phyloP scores from a whole-genome alignment of 441 rosid genomes.

The Hura crepitans region DNA sequence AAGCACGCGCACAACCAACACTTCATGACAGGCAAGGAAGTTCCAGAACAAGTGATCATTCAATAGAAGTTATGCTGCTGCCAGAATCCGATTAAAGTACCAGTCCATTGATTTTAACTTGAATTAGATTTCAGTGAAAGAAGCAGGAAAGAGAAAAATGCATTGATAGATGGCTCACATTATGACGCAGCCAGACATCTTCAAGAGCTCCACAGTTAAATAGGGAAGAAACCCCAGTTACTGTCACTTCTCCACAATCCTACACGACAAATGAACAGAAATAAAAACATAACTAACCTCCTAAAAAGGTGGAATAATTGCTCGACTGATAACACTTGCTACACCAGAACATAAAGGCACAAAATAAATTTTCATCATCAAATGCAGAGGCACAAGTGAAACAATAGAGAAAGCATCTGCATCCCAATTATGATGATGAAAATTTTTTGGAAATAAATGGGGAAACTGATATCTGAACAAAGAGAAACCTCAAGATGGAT shows the following conservation, averaged over 20 bases:
- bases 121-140: no score
- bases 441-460: not conserved
- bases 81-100: no score
- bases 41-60: not conserved
- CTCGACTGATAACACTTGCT: not conserved
- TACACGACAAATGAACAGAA: constrained; percentile 27
- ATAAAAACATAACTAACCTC: constrained; percentile 1
- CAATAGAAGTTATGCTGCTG: no score
- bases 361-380: no score
- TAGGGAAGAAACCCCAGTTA: constrained; percentile 51
- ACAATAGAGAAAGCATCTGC: not conserved
- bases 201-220: constrained; percentile 61
- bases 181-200: constrained; percentile 71
- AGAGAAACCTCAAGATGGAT: constrained; percentile 65
- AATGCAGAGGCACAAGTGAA: not conserved
- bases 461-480: constrained; percentile 1
- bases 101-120: not conserved
- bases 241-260: constrained; percentile 70
- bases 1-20: not conserved
- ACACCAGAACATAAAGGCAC: not conserved
- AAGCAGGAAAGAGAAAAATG: constrained; percentile 12
- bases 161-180: constrained; percentile 40
- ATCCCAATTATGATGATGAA: not conserved
- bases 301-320: constrained; percentile 2
- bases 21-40: not conserved